Conservation (phyloP, 352 stramenopile genomes). For the Phytopythium vexans region DNA sequence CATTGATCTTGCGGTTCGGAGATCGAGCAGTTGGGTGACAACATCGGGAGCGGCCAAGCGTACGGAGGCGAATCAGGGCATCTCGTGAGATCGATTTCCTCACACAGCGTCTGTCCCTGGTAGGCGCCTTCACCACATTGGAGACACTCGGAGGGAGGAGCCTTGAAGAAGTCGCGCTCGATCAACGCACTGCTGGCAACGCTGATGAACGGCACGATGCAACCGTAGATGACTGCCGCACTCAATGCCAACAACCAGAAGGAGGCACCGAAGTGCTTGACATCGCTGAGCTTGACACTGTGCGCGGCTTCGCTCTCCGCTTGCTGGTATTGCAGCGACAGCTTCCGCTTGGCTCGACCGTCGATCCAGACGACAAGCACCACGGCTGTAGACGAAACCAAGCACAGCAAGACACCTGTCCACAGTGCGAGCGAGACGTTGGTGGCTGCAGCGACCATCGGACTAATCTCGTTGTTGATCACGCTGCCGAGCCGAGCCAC, state of each 20-base stretch:
- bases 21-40: conserved; percentile 72
- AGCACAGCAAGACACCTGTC: conserved; percentile 82
- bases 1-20: conserved; percentile 54
- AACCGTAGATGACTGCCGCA: conserved; percentile 91
- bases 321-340: conserved; percentile 22
- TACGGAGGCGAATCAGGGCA: conserved; percentile 72
- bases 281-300: conserved; percentile 65
- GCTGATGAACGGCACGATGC: conserved; percentile 94
- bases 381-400: conserved; percentile 61
- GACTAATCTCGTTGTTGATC: conserved; percentile 91
- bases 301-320: conserved; percentile 20
- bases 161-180: conserved; percentile 88
- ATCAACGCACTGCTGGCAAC: conserved; percentile 90
- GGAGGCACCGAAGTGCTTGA: conserved; percentile 68
- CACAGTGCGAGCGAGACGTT: conserved; percentile 79
- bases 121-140: conserved; percentile 67
- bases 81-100: conserved; percentile 25
- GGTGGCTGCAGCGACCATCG: conserved; percentile 61
- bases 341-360: conserved; percentile 36
- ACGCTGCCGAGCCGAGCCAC: conserved; percentile 88
- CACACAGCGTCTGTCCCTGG: conserved; percentile 40
- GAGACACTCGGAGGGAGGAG: conserved; percentile 38
- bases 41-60: conserved; percentile 63
- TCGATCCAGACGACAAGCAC: conserved; percentile 82
- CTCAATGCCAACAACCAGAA: conserved; percentile 90